Conservation (phyloP, 2,329 filamentous ascomycete species). For the Harringtonia lauricola region DNA sequence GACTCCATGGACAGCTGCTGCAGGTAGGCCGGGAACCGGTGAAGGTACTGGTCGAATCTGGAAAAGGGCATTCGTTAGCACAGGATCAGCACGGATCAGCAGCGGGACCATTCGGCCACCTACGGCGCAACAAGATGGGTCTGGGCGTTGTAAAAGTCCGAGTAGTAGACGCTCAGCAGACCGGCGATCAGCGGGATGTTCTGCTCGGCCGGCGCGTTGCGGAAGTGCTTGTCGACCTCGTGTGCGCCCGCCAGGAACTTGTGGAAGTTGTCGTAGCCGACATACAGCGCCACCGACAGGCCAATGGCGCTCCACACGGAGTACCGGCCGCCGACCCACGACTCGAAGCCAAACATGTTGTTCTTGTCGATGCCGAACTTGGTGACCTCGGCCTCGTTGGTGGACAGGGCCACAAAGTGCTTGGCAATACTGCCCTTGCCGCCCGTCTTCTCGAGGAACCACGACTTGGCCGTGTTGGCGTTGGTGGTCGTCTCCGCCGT, state of each 20-base stretch:
- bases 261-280: slow-evolving; percentile 96
- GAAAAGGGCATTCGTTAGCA: too few relatives aligned
- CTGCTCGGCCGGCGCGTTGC: slow-evolving; percentile 75
- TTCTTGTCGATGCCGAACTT: slow-evolving; percentile 98
- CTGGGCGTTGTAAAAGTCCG: slow-evolving; percentile 96
- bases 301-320: slow-evolving; percentile 99
- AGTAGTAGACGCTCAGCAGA: slow-evolving; percentile 96
- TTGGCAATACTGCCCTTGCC: slow-evolving; percentile 84
- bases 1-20: slow-evolving; percentile 99
- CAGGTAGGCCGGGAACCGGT: slow-evolving; percentile 97
- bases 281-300: slow-evolving; percentile 84
- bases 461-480: slow-evolving; percentile 90
- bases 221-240: slow-evolving; percentile 98
- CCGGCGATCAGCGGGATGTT: slow-evolving; percentile 92
- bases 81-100: background rate
- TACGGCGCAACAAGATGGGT: slow-evolving; percentile 93
- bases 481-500: slow-evolving; percentile 96
- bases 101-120: slow-evolving; percentile 24
- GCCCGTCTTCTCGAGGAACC: slow-evolving; percentile 79
- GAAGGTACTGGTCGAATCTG: slow-evolving; percentile 96
- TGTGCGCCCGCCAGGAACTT: slow-evolving; percentile 90
- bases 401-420: slow-evolving; percentile 97
- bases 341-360: slow-evolving; percentile 99
- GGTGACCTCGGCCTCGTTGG: slow-evolving; percentile 87
- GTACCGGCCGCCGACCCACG: slow-evolving; percentile 97